Percentiles rank a stretch among this genome's conserved stretches.
These are phyloP conservation scores for Uronychia setigera DNA, from an alignment of 73 alveolate genomes.

Conservation along the genomic window DNA sequence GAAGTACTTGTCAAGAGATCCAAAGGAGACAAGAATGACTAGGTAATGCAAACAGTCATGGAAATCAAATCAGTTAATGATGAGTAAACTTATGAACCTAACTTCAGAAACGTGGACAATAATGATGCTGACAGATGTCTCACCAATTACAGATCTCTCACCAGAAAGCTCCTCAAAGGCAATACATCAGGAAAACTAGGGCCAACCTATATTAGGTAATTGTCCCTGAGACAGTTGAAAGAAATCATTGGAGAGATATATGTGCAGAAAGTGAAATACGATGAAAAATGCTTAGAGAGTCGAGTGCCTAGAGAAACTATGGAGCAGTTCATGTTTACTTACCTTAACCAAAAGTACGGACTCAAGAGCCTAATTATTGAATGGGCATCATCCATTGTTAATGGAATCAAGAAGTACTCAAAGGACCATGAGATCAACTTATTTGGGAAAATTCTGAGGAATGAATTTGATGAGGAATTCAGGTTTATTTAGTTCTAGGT, in stretches of 20 bases:
- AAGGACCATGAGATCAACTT: slow-evolving; percentile 88
- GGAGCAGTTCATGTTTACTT: slow-evolving; percentile 91
- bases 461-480: slow-evolving; percentile 92
- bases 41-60: neutral
- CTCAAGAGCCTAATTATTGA: slow-evolving; percentile 83
- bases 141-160: neutral
- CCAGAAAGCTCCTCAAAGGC: neutral
- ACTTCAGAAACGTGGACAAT: neutral
- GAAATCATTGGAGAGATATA: slow-evolving; percentile 89
- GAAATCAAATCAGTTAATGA: neutral
- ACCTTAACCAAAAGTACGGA: slow-evolving; percentile 91
- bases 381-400: slow-evolving; percentile 84
- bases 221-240: slow-evolving; percentile 80
- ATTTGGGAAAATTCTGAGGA: slow-evolving; percentile 88
- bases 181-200: neutral
- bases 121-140: neutral
- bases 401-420: slow-evolving; percentile 82
- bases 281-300: slow-evolving; percentile 83
- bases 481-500: neutral
- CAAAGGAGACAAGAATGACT: neutral
- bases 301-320: slow-evolving; percentile 88
- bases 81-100: neutral
- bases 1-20: slow-evolving; percentile 7
- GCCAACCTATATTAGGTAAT: slow-evolving; percentile 20
- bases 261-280: slow-evolving; percentile 81